phyloP scores from a whole-genome alignment of 306 rosid genomes.

The Chamaecrista fasciculata region DNA sequence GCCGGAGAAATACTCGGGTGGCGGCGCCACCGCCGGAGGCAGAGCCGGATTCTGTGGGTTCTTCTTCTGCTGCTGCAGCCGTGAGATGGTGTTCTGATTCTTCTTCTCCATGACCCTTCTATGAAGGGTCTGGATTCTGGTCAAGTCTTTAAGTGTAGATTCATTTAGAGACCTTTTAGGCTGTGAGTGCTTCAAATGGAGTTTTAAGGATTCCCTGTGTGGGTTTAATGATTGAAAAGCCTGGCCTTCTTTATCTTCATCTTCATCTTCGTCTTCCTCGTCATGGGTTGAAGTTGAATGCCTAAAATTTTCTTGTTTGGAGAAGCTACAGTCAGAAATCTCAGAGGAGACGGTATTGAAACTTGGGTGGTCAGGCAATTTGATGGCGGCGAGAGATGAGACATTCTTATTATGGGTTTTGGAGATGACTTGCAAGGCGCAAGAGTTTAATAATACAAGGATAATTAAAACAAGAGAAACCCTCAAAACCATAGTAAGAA shows the following conservation, averaged over 20 bases:
- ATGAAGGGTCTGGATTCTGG: slow-evolving; percentile 68
- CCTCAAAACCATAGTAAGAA: slow-evolving; percentile 36
- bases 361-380: slow-evolving; percentile 54
- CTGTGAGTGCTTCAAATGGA: slow-evolving; percentile 46
- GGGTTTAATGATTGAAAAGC: neutral
- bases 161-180: slow-evolving; percentile 43
- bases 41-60: neutral
- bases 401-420: slow-evolving; percentile 40
- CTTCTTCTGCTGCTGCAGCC: slow-evolving; percentile 47
- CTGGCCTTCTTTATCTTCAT: neutral
- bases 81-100: slow-evolving; percentile 68
- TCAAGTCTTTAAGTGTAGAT: slow-evolving; percentile 48
- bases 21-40: slow-evolving; percentile 25
- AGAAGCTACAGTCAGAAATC: slow-evolving; percentile 43
- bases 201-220: slow-evolving; percentile 47
- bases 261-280: slow-evolving; percentile 17
- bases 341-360: slow-evolving; percentile 52
- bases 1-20: slow-evolving; percentile 42
- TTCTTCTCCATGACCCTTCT: slow-evolving; percentile 60
- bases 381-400: slow-evolving; percentile 57
- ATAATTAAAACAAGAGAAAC: slow-evolving; percentile 22
- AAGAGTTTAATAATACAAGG: slow-evolving; percentile 32
- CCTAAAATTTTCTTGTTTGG: slow-evolving; percentile 25
- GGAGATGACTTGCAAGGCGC: slow-evolving; percentile 25
- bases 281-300: slow-evolving; percentile 25